Evolutionary conservation across 768 basidiomycete genomes (phyloP), one percentile per base, ranked within the genome.

Genomic region (Kwoniella bestiolae): DNA sequence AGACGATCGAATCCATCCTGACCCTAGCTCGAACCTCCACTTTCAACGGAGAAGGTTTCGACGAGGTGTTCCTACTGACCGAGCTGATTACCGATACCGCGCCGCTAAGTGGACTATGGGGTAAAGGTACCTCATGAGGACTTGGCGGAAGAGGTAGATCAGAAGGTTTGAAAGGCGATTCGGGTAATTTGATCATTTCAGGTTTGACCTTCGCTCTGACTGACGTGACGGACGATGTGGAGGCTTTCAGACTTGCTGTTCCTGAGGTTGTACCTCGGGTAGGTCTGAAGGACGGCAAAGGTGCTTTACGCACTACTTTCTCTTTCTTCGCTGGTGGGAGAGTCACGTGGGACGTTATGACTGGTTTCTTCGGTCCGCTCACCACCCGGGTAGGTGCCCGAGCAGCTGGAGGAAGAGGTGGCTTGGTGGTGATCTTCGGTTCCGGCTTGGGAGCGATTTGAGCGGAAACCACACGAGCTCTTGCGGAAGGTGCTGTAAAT

Each of bases 271-370:
- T 44, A 23, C 31, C 58, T 18, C 58, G 11, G 3, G 55, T 58
- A 8, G 75, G 75, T 21, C 64, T 47, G 66, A 77, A 75, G 25
- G 58, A 62, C 3, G 76, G 76, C 9, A 75, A 38, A 45, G 76
- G 68, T 1, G 76, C 61, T 66, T 77, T 77, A 5, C 56, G 63
- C n/a, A 50, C 63, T 28, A 77, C 57, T 53, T 68, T 74, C 38
- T 74, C 76, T 44, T 69, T 72, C 63, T 67, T 70, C 3, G 66
- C 62, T 14, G 72, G 60, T 9, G 73, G 68, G 16, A 71, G 60
- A 21, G 68, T 47, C 0, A 69, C 28, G n/a, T 60, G 35, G n/a
- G 66, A 53, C 14, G 63, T 58, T 5, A 65, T 53, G 31, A 45
- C 32, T 16, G 62, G 62, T 29, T 63, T 63, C 31, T 50, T 55